These are phyloP conservation scores for Monosporozyma siamensis DNA, from an alignment of 805 yeast species.

Conservation along the genomic window DNA sequence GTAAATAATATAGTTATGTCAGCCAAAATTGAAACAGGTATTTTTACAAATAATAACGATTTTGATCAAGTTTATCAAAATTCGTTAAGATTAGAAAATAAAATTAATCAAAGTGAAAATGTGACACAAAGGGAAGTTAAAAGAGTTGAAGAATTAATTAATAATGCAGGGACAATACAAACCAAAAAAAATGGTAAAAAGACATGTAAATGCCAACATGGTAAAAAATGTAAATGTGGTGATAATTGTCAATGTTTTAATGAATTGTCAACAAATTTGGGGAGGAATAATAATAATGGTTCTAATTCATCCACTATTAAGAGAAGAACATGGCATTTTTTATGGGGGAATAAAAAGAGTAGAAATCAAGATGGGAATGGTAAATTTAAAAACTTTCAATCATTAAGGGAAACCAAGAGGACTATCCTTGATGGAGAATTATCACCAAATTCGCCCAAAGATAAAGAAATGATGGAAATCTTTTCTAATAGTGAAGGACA, in stretches of 20 bases:
- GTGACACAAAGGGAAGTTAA: neutral
- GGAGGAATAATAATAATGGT: neutral
- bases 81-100: neutral
- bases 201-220: neutral
- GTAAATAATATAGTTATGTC: too few species aligned
- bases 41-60: neutral
- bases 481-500: constrained; percentile 1
- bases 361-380: neutral
- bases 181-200: neutral
- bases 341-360: neutral
- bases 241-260: neutral
- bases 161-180: neutral
- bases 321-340: neutral
- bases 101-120: neutral
- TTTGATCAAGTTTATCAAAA: neutral
- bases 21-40: neutral
- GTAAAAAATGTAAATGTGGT: constrained; percentile 1
- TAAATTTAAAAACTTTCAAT: neutral
- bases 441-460: neutral
- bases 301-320: neutral
- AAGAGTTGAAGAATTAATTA: neutral
- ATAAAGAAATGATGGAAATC: constrained; percentile 2
- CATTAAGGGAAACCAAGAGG: neutral
- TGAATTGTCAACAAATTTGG: neutral
- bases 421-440: neutral